These are phyloP conservation scores for Suillus weaverae DNA, from an alignment of 768 basidiomycete species.

Conservation along the genomic window DNA sequence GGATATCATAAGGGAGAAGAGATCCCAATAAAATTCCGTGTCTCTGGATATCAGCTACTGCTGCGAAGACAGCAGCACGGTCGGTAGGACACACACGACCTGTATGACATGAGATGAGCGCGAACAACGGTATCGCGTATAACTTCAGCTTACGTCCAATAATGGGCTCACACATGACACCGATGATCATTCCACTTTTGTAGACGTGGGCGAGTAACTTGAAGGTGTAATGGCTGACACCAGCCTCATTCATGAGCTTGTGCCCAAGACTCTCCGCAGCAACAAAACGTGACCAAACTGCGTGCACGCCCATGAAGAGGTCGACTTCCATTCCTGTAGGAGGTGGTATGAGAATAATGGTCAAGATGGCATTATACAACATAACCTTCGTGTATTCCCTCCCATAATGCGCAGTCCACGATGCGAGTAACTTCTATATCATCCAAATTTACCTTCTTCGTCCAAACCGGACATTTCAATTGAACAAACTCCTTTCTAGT, in stretches of 20 bases:
- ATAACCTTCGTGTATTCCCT: conserved; percentile 30
- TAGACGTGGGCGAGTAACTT: conserved; percentile 30
- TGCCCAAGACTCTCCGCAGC: conserved; percentile 29
- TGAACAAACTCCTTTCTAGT: conserved; percentile 21
- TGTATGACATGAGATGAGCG: conserved; percentile 21
- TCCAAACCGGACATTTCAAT: conserved; percentile 28
- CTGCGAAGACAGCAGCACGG: conserved; percentile 28
- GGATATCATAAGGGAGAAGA: conserved; percentile 23
- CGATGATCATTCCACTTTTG: conserved; percentile 29
- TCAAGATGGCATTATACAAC: neutral
- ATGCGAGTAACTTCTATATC: conserved; percentile 35
- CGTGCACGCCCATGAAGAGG: conserved; percentile 28
- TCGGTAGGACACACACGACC: conserved; percentile 25
- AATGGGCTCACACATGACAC: conserved; percentile 31
- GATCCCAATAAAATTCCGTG: conserved; percentile 25
- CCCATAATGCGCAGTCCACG: conserved; percentile 21
- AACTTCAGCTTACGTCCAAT: conserved; percentile 25
- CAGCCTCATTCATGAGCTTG: conserved; percentile 29
- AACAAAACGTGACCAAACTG: conserved; percentile 24
- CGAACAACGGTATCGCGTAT: neutral
- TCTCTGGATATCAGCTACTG: conserved; percentile 32
- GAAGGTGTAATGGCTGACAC: conserved; percentile 30
- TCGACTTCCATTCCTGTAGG: conserved; percentile 28
- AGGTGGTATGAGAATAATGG: neutral
- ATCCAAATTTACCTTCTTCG: conserved; percentile 33